Evolutionary conservation across 805 yeast species (phyloP).

Genomic region (Ogataea paraovalis): DNA sequence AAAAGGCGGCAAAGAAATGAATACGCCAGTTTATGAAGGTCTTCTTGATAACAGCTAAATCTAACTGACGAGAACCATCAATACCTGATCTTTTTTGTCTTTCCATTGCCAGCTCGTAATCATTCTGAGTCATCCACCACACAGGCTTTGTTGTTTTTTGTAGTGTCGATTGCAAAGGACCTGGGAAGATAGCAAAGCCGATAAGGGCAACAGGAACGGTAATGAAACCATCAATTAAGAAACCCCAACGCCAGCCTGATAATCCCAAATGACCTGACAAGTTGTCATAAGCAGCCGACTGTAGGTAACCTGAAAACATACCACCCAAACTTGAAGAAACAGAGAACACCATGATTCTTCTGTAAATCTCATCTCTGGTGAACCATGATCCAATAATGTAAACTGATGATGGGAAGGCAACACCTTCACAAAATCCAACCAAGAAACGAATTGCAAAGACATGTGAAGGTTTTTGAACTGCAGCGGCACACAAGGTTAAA

Average conservation of each 20-base stretch:
- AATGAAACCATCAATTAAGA: constrained; percentile 55
- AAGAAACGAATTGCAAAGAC: constrained; percentile 40
- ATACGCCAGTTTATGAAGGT: constrained; percentile 53
- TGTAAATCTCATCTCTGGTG: constrained; percentile 38
- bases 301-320: constrained; percentile 42
- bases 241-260: constrained; percentile 68
- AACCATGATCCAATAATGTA: constrained; percentile 41
- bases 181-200: constrained; percentile 57
- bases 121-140: constrained; percentile 25
- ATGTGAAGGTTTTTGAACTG: constrained; percentile 29
- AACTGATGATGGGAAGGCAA: constrained; percentile 39
- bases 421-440: constrained; percentile 42
- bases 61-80: constrained; percentile 27
- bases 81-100: constrained; percentile 38
- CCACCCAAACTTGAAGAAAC: constrained; percentile 37
- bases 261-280: constrained; percentile 44
- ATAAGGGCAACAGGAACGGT: constrained; percentile 55
- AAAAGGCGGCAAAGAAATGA: constrained; percentile 49
- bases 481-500: constrained; percentile 26
- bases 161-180: constrained; percentile 28
- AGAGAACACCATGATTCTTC: constrained; percentile 40
- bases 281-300: constrained; percentile 38
- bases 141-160: constrained; percentile 21
- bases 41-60: constrained; percentile 40
- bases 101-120: constrained; percentile 35